Base-by-base conservation (phyloP, 345 rosid genomes). In the Camelina hispida region DNA sequence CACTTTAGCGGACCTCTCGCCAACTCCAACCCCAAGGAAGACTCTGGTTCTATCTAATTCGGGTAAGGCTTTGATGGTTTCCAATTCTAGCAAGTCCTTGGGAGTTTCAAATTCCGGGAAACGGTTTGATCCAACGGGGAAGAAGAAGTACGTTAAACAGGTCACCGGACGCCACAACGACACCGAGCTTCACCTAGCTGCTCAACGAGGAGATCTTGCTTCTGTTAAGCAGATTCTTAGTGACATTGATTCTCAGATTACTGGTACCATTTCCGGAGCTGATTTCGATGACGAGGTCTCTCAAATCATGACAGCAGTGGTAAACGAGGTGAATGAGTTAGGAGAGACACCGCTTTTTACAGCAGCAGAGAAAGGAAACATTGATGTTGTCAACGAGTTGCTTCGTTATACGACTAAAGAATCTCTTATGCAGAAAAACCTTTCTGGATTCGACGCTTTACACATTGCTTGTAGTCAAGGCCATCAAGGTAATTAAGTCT, bases 141-240 rank as follows among this genome's bases (percentile, higher is more conserved):
- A 78, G 71, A 95, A 87, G 85, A 91, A 90, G 86, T 95, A 92
- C 18, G 93, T 92, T 70, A 90, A 89, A 85, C 99, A 92, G 73
- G 98, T 92, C 68, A 95, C 97, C 0, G 99, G 99, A 20, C 96
- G 93, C 58, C 92, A 85, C 80, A 87, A 95, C 78, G 97, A 95
- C 83, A 95, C 98, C 14, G 98, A 92, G 87, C 85, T 95, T 57
- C 98, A 95, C 79, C 72, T 92, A 76, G 98, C 97, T 2, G 97
- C 97, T 5, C 90, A 87, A 59, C 86, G 93, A 4, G 97, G 94
- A 37, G 98, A 92, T 74, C 67, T 88, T 71, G 87, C 66, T 12
- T 76, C 89, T 4, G 84, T 95, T 44, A 78, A 64, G 75, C 89
- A 85, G 71, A 90, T 92, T 69, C 76, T 95, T 16, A 85, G 68